Base-by-base conservation (phyloP, 331 rosid species). In the Malus hybrid region DNA sequence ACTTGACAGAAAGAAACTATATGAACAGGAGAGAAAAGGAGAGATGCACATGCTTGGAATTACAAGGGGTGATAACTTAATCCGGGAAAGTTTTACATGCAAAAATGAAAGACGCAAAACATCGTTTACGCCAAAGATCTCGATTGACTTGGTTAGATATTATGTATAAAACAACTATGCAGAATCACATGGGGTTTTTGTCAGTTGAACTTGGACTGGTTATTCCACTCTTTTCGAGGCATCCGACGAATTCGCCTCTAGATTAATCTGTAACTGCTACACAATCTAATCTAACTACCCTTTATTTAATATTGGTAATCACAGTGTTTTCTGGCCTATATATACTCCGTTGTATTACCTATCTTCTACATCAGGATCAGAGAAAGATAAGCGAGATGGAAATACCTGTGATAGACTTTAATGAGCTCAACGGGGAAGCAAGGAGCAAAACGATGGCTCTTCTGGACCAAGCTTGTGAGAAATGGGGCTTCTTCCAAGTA, bases 401-500 rank as follows among this genome's bases (percentile, higher is more conserved):
- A 81, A 75, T 90, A 52, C 96, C 91, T 20, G 79, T 81, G 77
- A 83, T 90, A 76, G 93, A 90, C 83, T 88, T 90, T 68, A 61
- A 69, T 42, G 77, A 84, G 78, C 80, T 90, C 76, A 73, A 62
- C 18, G 91, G 87, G 10, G 87, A 84, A 56, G 78, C 76, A 67
- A 86, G 86, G 76, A 77, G 73, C 69, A 78, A 84, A 65, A 78
- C 89, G 46, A 80, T 85, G 86, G 84, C 78, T 13, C 78, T 86
- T 28, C 68, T 90, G 67, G 87, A 90, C 76, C 72, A 86, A 65
- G 91, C 93, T 60, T 88, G 93, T 50, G 84, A 85, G 76, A 81
- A 84, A 78, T 78, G 87, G 85, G 96, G 96, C 48, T 88, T 81
- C 78, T 88, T 90, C 73, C 73, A 83, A 72, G 93, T 90, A 86